A percentile compares a stretch with the other conserved stretches of the same genome.
These are phyloP conservation scores for Podila epigama DNA, from an alignment of 192 early-diverging fungal species.

Conservation along the genomic window DNA sequence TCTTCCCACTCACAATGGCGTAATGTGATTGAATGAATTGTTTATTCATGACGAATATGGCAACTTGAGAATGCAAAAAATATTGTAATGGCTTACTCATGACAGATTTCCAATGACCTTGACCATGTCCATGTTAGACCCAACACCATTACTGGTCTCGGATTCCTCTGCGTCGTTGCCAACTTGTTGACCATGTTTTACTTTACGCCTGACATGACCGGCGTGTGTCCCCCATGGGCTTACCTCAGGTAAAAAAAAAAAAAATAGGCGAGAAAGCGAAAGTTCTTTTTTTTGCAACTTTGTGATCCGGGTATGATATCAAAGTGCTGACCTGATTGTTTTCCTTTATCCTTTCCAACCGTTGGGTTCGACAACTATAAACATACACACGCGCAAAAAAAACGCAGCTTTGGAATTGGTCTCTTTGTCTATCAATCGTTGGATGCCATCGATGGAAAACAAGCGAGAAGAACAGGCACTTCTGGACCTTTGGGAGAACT, in stretches of 20 bases:
- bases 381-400: neutral
- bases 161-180: slow-evolving; percentile 78
- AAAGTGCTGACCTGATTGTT: no score
- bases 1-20: slow-evolving; percentile 90
- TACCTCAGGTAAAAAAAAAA: slow-evolving; percentile 70
- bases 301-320: no score
- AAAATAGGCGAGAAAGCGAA: no score
- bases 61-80: no score
- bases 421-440: slow-evolving; percentile 90
- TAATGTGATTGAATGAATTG: slow-evolving; percentile 27
- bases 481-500: slow-evolving; percentile 92
- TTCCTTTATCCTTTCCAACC: neutral
- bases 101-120: no score
- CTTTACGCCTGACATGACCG: slow-evolving; percentile 73
- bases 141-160: slow-evolving; percentile 90
- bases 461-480: slow-evolving; percentile 88
- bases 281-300: no score
- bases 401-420: slow-evolving; percentile 70
- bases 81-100: no score
- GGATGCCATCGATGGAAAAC: slow-evolving; percentile 96
- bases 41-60: neutral
- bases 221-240: slow-evolving; percentile 81
- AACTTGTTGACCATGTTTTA: slow-evolving; percentile 78
- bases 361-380: no score
- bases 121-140: slow-evolving; percentile 57